Evolutionary conservation across 2,329 filamentous ascomycete genomes (phyloP), one percentile per base, ranked within the genome.

Genomic region (Verticillium albo-atrum): DNA sequence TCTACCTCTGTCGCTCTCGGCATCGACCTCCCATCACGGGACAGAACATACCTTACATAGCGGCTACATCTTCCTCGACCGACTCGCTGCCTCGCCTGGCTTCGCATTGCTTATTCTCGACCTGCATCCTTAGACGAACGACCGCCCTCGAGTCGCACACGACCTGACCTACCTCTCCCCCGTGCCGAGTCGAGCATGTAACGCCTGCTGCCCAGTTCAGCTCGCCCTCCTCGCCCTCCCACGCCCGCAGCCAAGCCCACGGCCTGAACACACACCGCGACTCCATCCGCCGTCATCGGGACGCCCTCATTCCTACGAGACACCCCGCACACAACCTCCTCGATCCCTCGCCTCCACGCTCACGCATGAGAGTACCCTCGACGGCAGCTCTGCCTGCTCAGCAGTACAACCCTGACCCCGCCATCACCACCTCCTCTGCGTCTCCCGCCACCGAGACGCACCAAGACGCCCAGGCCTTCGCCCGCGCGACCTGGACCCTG

Each of bases 141-240:
- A 47, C 42, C 42, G 7, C 42, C 42, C 10, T 23, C 20, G 20
- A 23, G 42, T 47, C 42, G 42, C 42, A 47, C 42, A 47, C 42
- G 42, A 47, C 42, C n/a, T 20, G n/a, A 7, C 42, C 42, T 12
- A n/a, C 9, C 42, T 12, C 42, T 20, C 20, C n/a, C 15, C 17
- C 35, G 42, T 47, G 42, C 42, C 42, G 42, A 10, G 17, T 47
- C 42, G 54, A 56, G 54, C 54, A 56, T 56, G 54, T 56, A 47
- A 56, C 47, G 32, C 25, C 54, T 56, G 6, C 54, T 47, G 25
- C 35, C 54, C 17, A 56, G 25, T 23, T 30, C 23, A 37, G 25
- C 34, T 28, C 28, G 54, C 54, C 42, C 42, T 23, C 42, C 20
- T 10, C 42, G n/a, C 42, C 42, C 30, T 9, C 30, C 30, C 9